A percentile compares a stretch with the other conserved stretches of the same genome.
phyloP scores from a whole-genome alignment of 1,284 basidiomycete species.

The Melanopsichium pennsylvanicum region DNA sequence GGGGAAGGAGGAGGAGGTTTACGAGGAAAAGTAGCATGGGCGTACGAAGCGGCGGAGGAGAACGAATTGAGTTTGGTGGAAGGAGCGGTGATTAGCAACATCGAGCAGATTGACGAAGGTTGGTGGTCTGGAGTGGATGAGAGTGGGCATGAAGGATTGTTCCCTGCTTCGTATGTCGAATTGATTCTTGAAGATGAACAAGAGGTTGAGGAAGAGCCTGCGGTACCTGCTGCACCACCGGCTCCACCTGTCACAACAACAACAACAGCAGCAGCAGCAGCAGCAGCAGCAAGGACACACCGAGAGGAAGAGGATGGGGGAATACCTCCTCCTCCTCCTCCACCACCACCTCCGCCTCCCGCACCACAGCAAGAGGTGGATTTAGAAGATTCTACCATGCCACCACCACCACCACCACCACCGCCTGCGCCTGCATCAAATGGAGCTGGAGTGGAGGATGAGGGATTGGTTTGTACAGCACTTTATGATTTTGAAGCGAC shows the following conservation, averaged over 20 bases:
- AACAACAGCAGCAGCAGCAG: constrained; percentile 27
- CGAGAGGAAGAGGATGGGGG: constrained; percentile 1
- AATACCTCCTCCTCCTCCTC: constrained; percentile 27
- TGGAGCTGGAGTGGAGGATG: not conserved
- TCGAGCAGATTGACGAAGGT: constrained; percentile 63
- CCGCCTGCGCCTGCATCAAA: constrained; percentile 6
- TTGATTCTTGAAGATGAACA: constrained; percentile 33
- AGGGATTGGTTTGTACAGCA: constrained; percentile 48
- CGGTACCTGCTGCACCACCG: constrained; percentile 68
- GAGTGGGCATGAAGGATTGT: constrained; percentile 57
- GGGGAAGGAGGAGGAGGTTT: constrained; percentile 18
- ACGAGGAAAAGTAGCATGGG: constrained; percentile 57
- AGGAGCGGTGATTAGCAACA: constrained; percentile 50
- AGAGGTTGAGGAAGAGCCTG: constrained; percentile 27
- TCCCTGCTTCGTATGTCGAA: constrained; percentile 64
- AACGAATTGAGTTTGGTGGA: constrained; percentile 61
- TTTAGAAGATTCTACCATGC: constrained; percentile 1
- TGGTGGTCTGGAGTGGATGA: constrained; percentile 63
- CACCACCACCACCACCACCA: constrained; percentile 37
- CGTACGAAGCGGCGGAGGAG: constrained; percentile 62
- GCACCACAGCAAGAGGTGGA: too few relatives aligned
- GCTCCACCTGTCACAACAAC: constrained; percentile 48
- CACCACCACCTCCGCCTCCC: constrained; percentile 15
- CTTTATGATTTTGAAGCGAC: constrained; percentile 65
- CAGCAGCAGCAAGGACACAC: too few relatives aligned